Percentiles rank a stretch among this genome's conserved stretches.
Evolutionary conservation across 2,329 filamentous ascomycete genomes (phyloP).

Genomic region (Venturia asperata): DNA sequence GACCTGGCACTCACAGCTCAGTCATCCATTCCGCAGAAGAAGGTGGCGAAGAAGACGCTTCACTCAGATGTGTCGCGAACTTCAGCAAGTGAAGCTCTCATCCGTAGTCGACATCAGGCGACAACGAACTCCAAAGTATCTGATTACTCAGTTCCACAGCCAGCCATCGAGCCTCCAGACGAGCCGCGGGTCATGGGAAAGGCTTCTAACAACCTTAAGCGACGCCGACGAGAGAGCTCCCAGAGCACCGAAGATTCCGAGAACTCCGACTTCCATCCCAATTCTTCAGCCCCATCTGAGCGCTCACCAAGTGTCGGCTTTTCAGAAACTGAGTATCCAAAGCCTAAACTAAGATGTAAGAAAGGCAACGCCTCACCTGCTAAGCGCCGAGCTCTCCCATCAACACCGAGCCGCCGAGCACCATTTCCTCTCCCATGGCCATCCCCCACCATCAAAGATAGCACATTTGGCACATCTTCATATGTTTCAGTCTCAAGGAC

Average conservation of each 20-base stretch:
- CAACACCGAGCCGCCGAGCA: neutral
- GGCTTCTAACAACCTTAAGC: neutral
- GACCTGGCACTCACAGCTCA: neutral
- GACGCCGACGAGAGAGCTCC: neutral
- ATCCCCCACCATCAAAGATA: neutral
- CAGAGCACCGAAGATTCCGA: neutral
- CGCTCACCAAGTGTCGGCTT: neutral
- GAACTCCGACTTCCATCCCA: neutral
- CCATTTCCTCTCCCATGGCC: neutral
- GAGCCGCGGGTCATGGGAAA: neutral
- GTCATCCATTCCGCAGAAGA: neutral
- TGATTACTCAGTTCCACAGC: neutral
- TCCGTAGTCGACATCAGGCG: neutral
- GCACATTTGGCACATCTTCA: neutral
- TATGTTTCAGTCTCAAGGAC: neutral
- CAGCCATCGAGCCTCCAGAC: neutral
- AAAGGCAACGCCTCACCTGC: neutral
- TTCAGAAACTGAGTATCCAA: neutral
- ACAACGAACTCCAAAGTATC: too few species aligned
- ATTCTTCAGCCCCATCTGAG: neutral
- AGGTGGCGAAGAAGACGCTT: neutral
- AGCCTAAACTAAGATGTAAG: neutral
- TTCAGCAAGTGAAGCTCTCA: neutral
- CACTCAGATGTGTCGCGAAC: neutral
- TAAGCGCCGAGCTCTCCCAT: neutral